phyloP scores from a whole-genome alignment of 306 rosid genomes.

The Sphenostylis stenocarpa region DNA sequence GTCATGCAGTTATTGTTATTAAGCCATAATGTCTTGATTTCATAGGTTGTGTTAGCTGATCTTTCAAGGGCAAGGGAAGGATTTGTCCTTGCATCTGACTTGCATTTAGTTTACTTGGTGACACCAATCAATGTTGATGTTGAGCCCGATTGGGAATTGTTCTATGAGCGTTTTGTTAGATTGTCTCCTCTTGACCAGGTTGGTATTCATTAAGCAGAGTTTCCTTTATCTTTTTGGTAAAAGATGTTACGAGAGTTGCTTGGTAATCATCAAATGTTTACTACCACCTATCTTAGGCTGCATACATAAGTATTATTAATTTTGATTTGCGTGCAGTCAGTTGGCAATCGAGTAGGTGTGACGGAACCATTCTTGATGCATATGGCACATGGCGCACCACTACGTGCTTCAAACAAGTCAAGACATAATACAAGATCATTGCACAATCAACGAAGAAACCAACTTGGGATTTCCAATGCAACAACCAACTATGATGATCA shows the following conservation, averaged over 20 bases:
- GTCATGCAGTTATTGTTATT: constrained; percentile 8
- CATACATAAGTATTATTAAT: constrained; percentile 12
- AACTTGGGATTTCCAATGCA: constrained; percentile 41
- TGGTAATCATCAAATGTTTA: constrained; percentile 27
- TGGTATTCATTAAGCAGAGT: neutral
- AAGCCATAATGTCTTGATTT: constrained; percentile 31
- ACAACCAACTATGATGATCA: constrained; percentile 61
- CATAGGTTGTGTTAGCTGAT: constrained; percentile 87
- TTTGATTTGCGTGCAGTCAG: constrained; percentile 63
- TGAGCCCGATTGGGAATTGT: constrained; percentile 96
- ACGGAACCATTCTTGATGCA: constrained; percentile 91
- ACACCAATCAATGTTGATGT: constrained; percentile 92
- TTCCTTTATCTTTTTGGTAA: constrained; percentile 10
- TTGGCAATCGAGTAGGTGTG: constrained; percentile 92
- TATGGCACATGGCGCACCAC: constrained; percentile 95
- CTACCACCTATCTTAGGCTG: constrained; percentile 11
- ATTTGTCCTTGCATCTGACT: constrained; percentile 95
- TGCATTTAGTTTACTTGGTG: constrained; percentile 90
- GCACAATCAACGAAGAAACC: constrained; percentile 47
- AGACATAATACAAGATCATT: constrained; percentile 47
- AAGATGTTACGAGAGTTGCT: neutral
- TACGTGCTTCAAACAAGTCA: constrained; percentile 54
- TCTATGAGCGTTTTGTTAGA: constrained; percentile 76
- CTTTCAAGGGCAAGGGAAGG: constrained; percentile 99
- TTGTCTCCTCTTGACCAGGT: constrained; percentile 92